Percentiles rank a stretch among this genome's conserved stretches.
phyloP scores from a whole-genome alignment of 179 eudicot species.

The Corrigiola litoralis region DNA sequence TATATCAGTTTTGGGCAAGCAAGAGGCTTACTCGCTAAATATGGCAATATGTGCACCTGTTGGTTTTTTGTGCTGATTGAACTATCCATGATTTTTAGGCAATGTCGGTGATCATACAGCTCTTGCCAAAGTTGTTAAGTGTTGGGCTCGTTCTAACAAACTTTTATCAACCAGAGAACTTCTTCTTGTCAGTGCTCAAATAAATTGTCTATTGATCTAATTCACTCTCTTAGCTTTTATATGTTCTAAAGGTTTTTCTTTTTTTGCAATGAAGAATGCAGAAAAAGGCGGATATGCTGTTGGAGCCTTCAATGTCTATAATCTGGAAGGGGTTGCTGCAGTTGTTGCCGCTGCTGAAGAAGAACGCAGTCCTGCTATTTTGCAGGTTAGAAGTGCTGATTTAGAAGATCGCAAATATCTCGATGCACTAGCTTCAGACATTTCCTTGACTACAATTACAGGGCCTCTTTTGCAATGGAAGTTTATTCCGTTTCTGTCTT shows the following conservation, averaged over 20 bases:
- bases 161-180: constrained; percentile 70
- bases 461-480: background rate
- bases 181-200: constrained; percentile 51
- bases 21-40: too few relatives aligned
- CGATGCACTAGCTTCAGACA: background rate
- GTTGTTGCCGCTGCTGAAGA: constrained; percentile 96
- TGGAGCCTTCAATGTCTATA: constrained; percentile 97
- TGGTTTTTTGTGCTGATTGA: constrained; percentile 13
- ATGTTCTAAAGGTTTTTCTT: background rate
- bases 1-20: too few relatives aligned
- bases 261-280: constrained; percentile 53
- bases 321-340: constrained; percentile 94
- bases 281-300: constrained; percentile 92
- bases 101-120: constrained; percentile 91
- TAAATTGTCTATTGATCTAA: constrained; percentile 1
- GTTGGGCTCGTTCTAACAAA: constrained; percentile 71
- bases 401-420: background rate
- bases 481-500: too few relatives aligned
- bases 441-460: background rate
- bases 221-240: background rate
- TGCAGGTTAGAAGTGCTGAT: constrained; percentile 56
- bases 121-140: constrained; percentile 75
- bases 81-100: constrained; percentile 39
- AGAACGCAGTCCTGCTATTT: constrained; percentile 84
- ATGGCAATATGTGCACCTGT: background rate